Evolutionary conservation across 139 green algal species (phyloP).

Genomic region (Chlamydomonas applanata): DNA sequence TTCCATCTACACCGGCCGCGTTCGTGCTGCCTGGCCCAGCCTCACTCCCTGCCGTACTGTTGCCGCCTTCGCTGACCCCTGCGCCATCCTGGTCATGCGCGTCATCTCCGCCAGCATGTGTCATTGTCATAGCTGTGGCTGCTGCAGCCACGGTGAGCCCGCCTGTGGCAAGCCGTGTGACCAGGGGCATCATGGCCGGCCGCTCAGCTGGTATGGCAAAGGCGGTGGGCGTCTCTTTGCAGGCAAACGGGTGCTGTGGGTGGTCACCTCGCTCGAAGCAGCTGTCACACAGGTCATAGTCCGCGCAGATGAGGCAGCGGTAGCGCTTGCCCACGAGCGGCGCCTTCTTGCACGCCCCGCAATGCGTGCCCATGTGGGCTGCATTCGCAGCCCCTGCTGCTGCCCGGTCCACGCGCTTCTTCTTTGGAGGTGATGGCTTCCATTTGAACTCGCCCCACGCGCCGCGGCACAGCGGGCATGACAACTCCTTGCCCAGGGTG

Average conservation of each 20-base stretch:
- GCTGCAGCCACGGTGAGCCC: background rate
- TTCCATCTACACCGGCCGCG: background rate
- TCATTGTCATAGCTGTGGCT: background rate
- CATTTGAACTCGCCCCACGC: constrained; percentile 64
- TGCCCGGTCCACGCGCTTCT: background rate
- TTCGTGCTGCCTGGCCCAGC: background rate
- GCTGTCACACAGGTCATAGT: constrained; percentile 44
- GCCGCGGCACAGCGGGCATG: constrained; percentile 58
- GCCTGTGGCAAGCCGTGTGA: constrained; percentile 1
- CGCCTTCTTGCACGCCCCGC: constrained; percentile 21
- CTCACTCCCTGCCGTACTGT: background rate
- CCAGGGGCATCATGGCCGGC: constrained; percentile 14
- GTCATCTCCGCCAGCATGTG: background rate
- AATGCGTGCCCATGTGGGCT: constrained; percentile 26
- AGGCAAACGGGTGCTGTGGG: constrained; percentile 44
- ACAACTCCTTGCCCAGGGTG: constrained; percentile 47
- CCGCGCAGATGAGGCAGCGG: constrained; percentile 48
- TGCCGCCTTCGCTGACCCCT: background rate
- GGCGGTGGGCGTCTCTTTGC: constrained; percentile 32
- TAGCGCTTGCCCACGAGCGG: constrained; percentile 45
- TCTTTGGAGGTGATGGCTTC: constrained; percentile 31
- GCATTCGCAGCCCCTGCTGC: background rate
- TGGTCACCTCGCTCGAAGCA: constrained; percentile 50
- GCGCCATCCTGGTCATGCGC: background rate
- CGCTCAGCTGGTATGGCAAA: constrained; percentile 15